Evolutionary conservation across 768 basidiomycete species (phyloP), one percentile per base, ranked within the genome.

Genomic region (Auricularia cornea): DNA sequence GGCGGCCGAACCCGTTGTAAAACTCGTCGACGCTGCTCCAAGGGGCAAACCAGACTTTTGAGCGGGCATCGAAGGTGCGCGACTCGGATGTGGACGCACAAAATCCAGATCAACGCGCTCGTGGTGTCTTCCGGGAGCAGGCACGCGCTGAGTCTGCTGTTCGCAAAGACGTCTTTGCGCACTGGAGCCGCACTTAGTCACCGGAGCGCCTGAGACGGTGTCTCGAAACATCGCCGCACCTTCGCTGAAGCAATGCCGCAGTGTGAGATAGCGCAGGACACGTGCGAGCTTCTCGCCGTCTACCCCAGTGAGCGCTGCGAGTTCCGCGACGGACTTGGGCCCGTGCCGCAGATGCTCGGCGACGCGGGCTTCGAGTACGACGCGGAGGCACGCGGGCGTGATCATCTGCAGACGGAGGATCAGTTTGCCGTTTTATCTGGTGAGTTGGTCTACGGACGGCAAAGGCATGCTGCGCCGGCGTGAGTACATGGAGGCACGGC

Each of bases 321-420:
- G 72, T 1, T 73, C 69, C 18, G 67, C 56, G 10, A 76, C 66
- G 26, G 74, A 74, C 18, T 71, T 63, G 0, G 77, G 75, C 26
- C 70, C 66, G n/a, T 73, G 70, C 8, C 69, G 63, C 29, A 81
- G 72, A 28, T 72, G 67, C 63, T 81, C 79, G 0, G 80, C 70
- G 31, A 81, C 70, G 60, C 74, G 73, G 52, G 74, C 74, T 20
- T 72, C 68, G 26, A 71, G 60, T 1, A 70, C 77, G 14, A 78
- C 74, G 12, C 71, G 71, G 14, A 79, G 62, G 41, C 73, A 75
- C 4, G 74, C 71, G 23, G 60, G 41, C 29, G 64, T 62, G 31
- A 59, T 41, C 31, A 33, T 20, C 64, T 67, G 62, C n/a, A n/a
- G 26, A 6, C n/a, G 8, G 3, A 30, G 18, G n/a, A 18, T 59